Percentiles rank a stretch among this genome's conserved stretches.
Evolutionary conservation across 106 monocot genomes (phyloP).

Genomic region (Allium cepa): DNA sequence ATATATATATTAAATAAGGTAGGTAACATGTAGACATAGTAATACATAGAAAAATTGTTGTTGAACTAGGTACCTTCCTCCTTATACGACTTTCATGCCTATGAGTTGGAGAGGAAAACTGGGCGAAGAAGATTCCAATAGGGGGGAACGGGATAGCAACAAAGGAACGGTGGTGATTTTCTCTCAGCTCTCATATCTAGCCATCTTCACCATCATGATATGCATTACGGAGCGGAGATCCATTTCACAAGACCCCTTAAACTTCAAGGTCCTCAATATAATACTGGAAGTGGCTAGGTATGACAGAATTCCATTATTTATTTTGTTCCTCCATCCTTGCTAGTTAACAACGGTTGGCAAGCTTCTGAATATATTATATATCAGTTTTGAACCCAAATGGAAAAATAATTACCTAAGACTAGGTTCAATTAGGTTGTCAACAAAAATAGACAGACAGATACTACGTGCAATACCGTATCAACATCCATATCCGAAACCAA

Average conservation of each 20-base stretch:
- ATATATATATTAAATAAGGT: too few relatives aligned
- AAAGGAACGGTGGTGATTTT: slow-evolving; percentile 13
- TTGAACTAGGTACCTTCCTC: slow-evolving; percentile 27
- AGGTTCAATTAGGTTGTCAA: too few relatives aligned
- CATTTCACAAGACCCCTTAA: slow-evolving; percentile 30
- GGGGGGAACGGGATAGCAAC: not conserved
- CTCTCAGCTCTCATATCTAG: slow-evolving; percentile 21
- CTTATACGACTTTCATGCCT: slow-evolving; percentile 14
- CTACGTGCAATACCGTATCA: too few relatives aligned
- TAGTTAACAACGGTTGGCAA: not conserved
- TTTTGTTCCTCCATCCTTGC: not conserved
- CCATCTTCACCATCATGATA: slow-evolving; percentile 25
- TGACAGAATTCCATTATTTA: not conserved
- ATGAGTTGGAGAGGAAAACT: not conserved
- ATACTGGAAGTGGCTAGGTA: slow-evolving; percentile 47
- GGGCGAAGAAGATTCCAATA: slow-evolving; percentile 4
- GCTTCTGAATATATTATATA: too few relatives aligned
- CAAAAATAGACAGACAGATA: too few relatives aligned
- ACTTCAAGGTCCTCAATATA: slow-evolving; percentile 38
- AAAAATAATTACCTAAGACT: too few relatives aligned
- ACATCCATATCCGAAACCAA: too few relatives aligned
- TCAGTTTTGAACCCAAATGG: too few relatives aligned
- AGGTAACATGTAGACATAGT: too few relatives aligned
- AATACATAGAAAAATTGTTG: too few relatives aligned
- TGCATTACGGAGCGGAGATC: slow-evolving; percentile 39